Percentiles rank a stretch among this genome's conserved stretches.
Conservation (phyloP, 139 green algal genomes). For the Mesotaenium endlicherianum region DNA sequence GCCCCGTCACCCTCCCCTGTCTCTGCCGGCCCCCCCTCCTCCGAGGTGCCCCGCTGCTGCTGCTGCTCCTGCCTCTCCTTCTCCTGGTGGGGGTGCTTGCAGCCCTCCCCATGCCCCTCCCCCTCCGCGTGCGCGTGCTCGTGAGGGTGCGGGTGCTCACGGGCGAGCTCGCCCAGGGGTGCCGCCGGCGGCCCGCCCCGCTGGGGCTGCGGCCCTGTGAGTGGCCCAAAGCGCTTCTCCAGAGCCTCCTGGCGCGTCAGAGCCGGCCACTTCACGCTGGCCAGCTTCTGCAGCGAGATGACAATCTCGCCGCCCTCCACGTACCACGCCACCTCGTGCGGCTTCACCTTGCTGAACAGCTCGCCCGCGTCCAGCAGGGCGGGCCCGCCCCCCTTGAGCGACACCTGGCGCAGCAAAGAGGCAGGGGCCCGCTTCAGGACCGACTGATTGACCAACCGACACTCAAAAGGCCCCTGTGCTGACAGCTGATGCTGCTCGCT, state of each 20-base stretch:
- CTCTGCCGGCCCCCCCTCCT: neutral
- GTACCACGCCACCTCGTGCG: constrained; percentile 35
- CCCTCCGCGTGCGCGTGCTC: too few species aligned
- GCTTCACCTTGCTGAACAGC: constrained; percentile 28
- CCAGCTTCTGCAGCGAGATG: constrained; percentile 26
- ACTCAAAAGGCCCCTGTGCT: neutral
- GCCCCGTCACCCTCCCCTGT: neutral
- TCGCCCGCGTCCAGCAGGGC: constrained; percentile 10
- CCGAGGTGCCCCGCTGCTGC: neutral
- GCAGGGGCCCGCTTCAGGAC: neutral
- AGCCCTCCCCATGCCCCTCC: too few species aligned
- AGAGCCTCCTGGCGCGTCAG: constrained; percentile 36
- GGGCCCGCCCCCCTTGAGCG: neutral
- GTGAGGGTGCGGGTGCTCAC: too few species aligned
- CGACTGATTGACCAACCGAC: neutral
- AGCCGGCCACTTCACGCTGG: constrained; percentile 8
- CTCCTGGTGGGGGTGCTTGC: neutral
- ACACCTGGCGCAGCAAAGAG: neutral
- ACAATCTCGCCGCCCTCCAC: constrained; percentile 25
- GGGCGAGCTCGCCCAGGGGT: too few species aligned
- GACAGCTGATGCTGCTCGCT: neutral
- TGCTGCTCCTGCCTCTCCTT: too few species aligned
- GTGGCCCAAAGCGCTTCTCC: constrained; percentile 36
- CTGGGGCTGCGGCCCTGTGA: neutral
- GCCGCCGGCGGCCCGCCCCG: too few species aligned